Base-by-base conservation (phyloP, 2,329 filamentous ascomycete species). In the Scedosporium apiospermum region DNA sequence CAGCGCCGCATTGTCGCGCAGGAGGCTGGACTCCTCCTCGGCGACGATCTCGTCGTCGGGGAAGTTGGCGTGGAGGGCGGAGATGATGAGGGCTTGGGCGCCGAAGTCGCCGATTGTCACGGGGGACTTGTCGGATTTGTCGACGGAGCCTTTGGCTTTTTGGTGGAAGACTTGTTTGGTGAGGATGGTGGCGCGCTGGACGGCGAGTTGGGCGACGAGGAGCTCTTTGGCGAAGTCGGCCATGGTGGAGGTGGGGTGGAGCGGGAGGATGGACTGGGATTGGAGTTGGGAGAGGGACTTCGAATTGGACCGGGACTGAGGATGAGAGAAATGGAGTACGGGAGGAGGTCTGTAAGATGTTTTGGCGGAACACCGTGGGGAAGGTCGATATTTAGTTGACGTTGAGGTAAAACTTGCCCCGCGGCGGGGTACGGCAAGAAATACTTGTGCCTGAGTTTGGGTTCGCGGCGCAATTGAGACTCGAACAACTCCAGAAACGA, bases 81-180 rank as follows among this genome's bases (percentile, higher is more conserved):
- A 83, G 71, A 98, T 96, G 76, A 99, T 96, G 67, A 99, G 85
- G 38, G 95, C 93, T 79, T 99, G 95, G 44, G 95, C 96, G 71
- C 95, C 95, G 75, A 96, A 98, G 78, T 99, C 95, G 74, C 93
- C 95, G 69, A 98, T 95, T 18, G 95, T 99, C 70, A 99, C 95
- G 67, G 95, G 95, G 9, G 93, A 96, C 73, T 91, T 91, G 81
- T 99, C 95, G 75, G 91, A 88, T 80, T 99, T 99, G 74, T 88
- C 89, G 34, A 66, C 65, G 57, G 95, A 97, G 69, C 93, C 93
- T 79, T 98, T 98, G 69, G 91, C 89, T 76, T 93, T 95, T 69
- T 93, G 89, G 77, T 92, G 75, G 72, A 83, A 82, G 69, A 83
- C 80, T 44, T 76, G 74, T 72, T 80, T 80, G 66, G 81, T 83